These are phyloP conservation scores for Calonectria ilicicola DNA, from an alignment of 2,329 filamentous ascomycete genomes.

Conservation along the genomic window DNA sequence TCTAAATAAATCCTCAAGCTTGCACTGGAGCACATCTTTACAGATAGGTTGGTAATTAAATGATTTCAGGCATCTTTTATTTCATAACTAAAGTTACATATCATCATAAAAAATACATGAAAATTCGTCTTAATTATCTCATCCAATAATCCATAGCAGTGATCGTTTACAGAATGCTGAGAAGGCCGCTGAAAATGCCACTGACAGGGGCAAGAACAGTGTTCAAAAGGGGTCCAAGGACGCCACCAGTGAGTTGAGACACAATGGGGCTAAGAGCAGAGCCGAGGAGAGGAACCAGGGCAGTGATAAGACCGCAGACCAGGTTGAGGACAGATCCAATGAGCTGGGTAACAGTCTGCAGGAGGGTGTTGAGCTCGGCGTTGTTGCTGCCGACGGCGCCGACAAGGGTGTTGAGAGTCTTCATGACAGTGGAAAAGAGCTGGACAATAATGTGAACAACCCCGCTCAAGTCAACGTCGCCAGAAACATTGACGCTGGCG, in stretches of 20 bases:
- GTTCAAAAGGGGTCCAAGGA: background rate
- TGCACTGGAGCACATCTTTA: too few species aligned
- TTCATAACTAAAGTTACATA: background rate
- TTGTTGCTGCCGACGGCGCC: background rate
- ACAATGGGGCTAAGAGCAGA: background rate
- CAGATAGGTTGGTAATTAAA: too few species aligned
- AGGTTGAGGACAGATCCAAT: background rate
- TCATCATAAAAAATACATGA: background rate
- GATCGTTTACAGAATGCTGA: background rate
- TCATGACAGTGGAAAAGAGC: background rate
- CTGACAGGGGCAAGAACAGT: background rate
- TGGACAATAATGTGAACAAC: background rate
- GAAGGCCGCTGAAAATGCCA: background rate
- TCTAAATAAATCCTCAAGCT: too few species aligned
- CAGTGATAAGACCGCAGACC: background rate
- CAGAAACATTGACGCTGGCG: background rate
- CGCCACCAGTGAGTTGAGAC: background rate
- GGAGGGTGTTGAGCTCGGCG: background rate
- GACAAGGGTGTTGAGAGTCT: background rate
- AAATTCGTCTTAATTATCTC: background rate
- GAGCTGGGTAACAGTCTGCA: background rate
- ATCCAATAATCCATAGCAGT: background rate
- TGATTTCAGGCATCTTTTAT: background rate
- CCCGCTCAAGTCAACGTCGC: background rate
- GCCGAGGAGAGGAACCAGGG: background rate